A percentile compares a stretch with the other conserved stretches of the same genome.
phyloP scores from a whole-genome alignment of 257 asterid genomes.

The Jaltomata sinuosa region DNA sequence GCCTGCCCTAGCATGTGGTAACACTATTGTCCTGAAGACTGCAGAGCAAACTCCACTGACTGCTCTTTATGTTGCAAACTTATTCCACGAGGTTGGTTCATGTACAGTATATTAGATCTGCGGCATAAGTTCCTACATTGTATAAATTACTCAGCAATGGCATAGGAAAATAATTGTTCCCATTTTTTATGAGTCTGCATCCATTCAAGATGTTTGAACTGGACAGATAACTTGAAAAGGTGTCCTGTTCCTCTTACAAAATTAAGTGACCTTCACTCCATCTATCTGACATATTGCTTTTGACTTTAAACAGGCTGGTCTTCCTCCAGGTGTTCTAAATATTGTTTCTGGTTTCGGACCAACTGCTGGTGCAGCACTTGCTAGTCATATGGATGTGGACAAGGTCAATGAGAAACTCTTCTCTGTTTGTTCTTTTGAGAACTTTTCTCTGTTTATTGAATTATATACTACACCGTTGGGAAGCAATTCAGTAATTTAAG shows the following conservation, averaged over 20 bases:
- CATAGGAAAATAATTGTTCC: not conserved
- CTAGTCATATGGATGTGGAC: slow-evolving; percentile 87
- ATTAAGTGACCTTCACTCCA: not conserved
- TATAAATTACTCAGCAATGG: not conserved
- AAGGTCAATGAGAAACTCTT: slow-evolving; percentile 28
- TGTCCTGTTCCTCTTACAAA: not conserved
- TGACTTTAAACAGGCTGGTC: slow-evolving; percentile 38
- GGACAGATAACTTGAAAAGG: not conserved
- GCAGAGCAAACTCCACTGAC: slow-evolving; percentile 87
- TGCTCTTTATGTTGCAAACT: slow-evolving; percentile 59
- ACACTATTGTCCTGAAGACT: slow-evolving; percentile 63
- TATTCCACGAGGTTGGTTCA: slow-evolving; percentile 56
- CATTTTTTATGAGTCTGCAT: not conserved
- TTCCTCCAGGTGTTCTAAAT: slow-evolving; percentile 77
- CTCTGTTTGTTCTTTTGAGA: not conserved
- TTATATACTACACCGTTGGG: too few species aligned
- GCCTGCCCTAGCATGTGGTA: slow-evolving; percentile 72
- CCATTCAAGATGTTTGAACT: not conserved
- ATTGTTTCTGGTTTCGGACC: slow-evolving; percentile 63
- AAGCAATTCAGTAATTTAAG: too few species aligned
- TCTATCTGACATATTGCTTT: not conserved
- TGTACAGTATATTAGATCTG: not conserved
- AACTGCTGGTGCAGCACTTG: slow-evolving; percentile 86
- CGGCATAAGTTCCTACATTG: not conserved
- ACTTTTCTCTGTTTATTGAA: not conserved